Evolutionary conservation across 352 stramenopile genomes (phyloP).

Genomic region (Phytophthora kernoviae): DNA sequence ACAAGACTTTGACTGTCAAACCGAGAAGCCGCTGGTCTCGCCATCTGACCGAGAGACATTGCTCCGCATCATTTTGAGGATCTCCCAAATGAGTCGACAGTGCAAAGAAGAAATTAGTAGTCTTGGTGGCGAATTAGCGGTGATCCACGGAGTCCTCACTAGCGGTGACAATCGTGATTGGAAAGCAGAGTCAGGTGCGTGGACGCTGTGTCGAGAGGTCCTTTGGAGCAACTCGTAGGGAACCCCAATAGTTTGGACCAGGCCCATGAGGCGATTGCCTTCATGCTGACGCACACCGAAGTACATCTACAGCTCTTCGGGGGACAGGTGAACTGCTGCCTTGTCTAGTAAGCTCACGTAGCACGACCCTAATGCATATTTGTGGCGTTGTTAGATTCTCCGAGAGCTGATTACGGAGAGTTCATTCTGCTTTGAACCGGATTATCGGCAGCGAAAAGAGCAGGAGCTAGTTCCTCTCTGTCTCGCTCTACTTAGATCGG

Average conservation of each 20-base stretch:
- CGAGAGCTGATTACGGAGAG: constrained; percentile 52
- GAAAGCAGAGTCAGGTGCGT: constrained; percentile 21
- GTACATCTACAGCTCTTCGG: constrained; percentile 51
- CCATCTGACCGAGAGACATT: constrained; percentile 34
- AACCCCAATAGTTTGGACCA: constrained; percentile 37
- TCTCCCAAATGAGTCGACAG: constrained; percentile 45
- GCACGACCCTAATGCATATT: too few relatives aligned
- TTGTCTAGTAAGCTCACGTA: neutral
- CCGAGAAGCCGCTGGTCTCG: constrained; percentile 22
- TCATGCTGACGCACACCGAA: constrained; percentile 47
- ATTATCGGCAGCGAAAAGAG: constrained; percentile 43
- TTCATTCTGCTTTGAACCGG: constrained; percentile 57
- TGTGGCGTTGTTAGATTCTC: constrained; percentile 41
- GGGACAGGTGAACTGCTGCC: constrained; percentile 39
- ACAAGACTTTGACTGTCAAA: constrained; percentile 7
- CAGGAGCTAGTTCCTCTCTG: constrained; percentile 42
- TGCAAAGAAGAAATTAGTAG: constrained; percentile 57
- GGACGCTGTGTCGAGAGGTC: constrained; percentile 41
- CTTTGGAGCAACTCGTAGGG: constrained; percentile 68
- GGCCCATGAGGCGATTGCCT: constrained; percentile 37
- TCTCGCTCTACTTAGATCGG: constrained; percentile 39
- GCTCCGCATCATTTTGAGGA: constrained; percentile 41
- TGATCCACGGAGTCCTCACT: constrained; percentile 45
- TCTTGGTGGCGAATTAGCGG: constrained; percentile 44
- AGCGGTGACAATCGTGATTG: constrained; percentile 20